Conservation (phyloP, 129 eudicot genomes). For the Kitagawia praeruptora region DNA sequence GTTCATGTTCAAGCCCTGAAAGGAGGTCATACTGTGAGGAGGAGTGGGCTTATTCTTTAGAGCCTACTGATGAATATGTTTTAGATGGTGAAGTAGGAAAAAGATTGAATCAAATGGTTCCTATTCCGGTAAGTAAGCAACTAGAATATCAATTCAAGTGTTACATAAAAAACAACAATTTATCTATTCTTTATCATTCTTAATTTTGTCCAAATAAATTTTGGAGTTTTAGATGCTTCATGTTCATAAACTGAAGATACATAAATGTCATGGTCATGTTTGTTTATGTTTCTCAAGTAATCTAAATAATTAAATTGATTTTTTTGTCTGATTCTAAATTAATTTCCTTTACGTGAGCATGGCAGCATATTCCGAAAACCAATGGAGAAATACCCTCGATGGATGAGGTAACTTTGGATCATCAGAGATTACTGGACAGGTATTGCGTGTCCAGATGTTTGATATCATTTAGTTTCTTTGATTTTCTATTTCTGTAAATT, state of each 20-base stretch:
- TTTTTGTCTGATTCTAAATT: neutral
- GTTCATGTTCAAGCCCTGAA: conserved; percentile 52
- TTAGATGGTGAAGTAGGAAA: conserved; percentile 79
- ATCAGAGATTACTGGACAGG: conserved; percentile 85
- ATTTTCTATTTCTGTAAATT: neutral
- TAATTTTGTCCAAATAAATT: neutral
- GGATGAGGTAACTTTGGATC: conserved; percentile 82
- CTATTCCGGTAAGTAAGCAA: conserved; percentile 63
- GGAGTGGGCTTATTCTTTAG: conserved; percentile 59
- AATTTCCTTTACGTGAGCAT: neutral
- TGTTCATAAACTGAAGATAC: neutral
- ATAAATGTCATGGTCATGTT: neutral
- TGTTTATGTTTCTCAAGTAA: neutral
- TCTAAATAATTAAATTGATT: neutral
- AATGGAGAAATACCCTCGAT: conserved; percentile 85
- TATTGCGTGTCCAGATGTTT: conserved; percentile 16
- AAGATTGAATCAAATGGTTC: conserved; percentile 72
- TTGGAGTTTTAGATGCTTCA: neutral
- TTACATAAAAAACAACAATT: neutral
- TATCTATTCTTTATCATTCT: neutral
- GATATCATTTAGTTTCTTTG: neutral
- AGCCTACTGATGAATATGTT: conserved; percentile 52
- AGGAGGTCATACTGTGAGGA: conserved; percentile 38
- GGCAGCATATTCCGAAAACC: conserved; percentile 82
- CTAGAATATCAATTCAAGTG: conserved; percentile 9